Base-by-base conservation (phyloP, 1,139 yeast genomes). In the Suhomyces terraborum region DNA sequence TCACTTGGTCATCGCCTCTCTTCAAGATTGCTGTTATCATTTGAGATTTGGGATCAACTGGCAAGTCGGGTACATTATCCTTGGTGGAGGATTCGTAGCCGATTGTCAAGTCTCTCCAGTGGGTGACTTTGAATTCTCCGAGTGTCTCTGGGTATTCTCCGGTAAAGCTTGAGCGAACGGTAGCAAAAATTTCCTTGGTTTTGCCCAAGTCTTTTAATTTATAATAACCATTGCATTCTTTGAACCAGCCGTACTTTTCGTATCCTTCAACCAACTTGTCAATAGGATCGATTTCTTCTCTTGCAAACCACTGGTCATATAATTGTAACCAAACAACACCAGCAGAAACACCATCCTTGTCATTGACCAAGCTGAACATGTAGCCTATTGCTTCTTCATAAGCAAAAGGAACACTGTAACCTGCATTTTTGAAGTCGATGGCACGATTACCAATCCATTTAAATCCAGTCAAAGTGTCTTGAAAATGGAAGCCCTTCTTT, bases 371-470 rank as follows among this genome's bases (percentile, higher is more conserved):
- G 19, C 79, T 69, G 54, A 89, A 88, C 97, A 93, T 88, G 66
- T 81, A 93, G 3, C 98, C 98, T 52, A 93, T 85, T 4, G 98
- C 98, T 58, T 93, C 98, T 61, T 93, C 98, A 58, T 78, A 93
- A 0, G 88, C 97, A 68, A 89, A 88, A 0, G 96, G 95, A 1
- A 91, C 96, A 6, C 41, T 52, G 53, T 59, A 80, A 0, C 95
- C 96, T 30, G 77, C 62, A 0, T 59, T 51, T 49, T 84, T 88
- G 43, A 87, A 67, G 19, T 83, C 87, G 26, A 84, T 79, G 1
- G 96, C 95, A 48, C 81, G 77, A 59, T 93, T 93, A 3, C 98
- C 98, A 37, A 93, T 85, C 98, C 98, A 93, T 64, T 93, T 93
- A 69, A 93, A 93, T 1, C 98, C 98, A 1, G 98, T 93, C 40